Base-by-base conservation (phyloP, 2,329 filamentous ascomycete species). In the Penicillium rolfsii region DNA sequence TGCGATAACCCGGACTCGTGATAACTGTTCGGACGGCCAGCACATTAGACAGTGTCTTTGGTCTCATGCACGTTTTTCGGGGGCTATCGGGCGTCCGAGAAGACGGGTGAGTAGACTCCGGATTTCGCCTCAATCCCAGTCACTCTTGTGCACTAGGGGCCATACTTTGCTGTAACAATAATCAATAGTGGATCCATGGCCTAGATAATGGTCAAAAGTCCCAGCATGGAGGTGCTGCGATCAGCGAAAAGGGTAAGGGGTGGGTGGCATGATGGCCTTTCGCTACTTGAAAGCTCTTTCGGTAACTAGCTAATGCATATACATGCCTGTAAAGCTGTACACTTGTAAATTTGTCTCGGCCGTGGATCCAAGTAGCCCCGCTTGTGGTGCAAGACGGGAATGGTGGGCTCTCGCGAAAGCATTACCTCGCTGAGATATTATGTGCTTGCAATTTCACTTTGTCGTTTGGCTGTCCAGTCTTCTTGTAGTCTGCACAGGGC, bases 161-260 rank as follows among this genome's bases (percentile, higher is more conserved):
- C 4, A 14, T 16, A 30, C 26, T 48, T 26, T 16, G 26, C 14
- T 46, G 43, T 53, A 52, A 45, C 36, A 50, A 50, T 50, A 22
- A 35, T 22, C 26, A 30, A 30, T 35, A 28, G 58, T 52, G 35
- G 28, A 53, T 53, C 52, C 55, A 55, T 36, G 61, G 59, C 55
- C 56, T 60, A 53, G 56, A 54, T 57, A 35, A 33, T 52, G 49
- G 49, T 57, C 60, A 45, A 58, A 40, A 19, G 52, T 61, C 45
- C 58, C 55, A 33, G 28, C 45, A 30, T 14, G 40, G 19, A 41
- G 35, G 55, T 24, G 43, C 41, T 55, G 48, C 24, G 56, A 57
- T 59, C 61, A 57, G 52, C 56, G 40, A 50, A 49, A 26, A 48
- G 30, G 45, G 45, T n/a, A 16, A 48, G 24, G 48, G 36, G 57